Percentiles rank a stretch among this genome's conserved stretches.
These are phyloP conservation scores for Harringtonia aguacate DNA, from an alignment of 2,329 filamentous ascomycete species.

Conservation along the genomic window DNA sequence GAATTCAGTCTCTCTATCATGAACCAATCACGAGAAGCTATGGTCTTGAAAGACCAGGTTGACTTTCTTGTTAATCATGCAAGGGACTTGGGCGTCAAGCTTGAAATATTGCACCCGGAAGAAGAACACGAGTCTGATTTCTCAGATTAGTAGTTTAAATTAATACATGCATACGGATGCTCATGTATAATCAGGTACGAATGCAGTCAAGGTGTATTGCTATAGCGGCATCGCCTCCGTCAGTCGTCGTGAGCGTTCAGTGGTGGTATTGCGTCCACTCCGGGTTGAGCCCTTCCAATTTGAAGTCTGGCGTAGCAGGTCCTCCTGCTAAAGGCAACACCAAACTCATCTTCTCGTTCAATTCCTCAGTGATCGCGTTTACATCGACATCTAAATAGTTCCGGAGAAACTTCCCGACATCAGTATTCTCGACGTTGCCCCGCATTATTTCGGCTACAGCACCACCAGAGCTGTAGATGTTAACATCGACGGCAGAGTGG, in stretches of 20 bases:
- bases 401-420: slow-evolving; percentile 73
- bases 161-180: too few relatives aligned
- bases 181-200: too few relatives aligned
- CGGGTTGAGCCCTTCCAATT: slow-evolving; percentile 4
- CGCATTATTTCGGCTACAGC: slow-evolving; percentile 51
- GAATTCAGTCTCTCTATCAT: slow-evolving; percentile 23
- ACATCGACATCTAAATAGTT: slow-evolving; percentile 74
- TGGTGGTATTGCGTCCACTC: neutral
- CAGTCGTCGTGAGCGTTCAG: too few relatives aligned
- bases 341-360: slow-evolving; percentile 40
- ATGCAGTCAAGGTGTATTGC: neutral
- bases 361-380: slow-evolving; percentile 62
- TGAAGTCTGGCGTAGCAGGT: slow-evolving; percentile 1
- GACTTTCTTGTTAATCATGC: slow-evolving; percentile 16
- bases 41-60: slow-evolving; percentile 17
- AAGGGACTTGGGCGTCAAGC: slow-evolving; percentile 17
- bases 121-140: slow-evolving; percentile 25
- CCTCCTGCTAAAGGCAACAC: neutral
- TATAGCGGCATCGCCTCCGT: neutral
- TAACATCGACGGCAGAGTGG: slow-evolving; percentile 89
- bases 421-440: slow-evolving; percentile 92
- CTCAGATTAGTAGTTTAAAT: slow-evolving; percentile 17
- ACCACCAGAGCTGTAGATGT: slow-evolving; percentile 77
- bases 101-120: slow-evolving; percentile 24
- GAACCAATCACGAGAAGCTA: slow-evolving; percentile 19